Evolutionary conservation across 2,329 filamentous ascomycete genomes (phyloP), one percentile per base, ranked within the genome.

Genomic region (Pleurostoma richardsiae): DNA sequence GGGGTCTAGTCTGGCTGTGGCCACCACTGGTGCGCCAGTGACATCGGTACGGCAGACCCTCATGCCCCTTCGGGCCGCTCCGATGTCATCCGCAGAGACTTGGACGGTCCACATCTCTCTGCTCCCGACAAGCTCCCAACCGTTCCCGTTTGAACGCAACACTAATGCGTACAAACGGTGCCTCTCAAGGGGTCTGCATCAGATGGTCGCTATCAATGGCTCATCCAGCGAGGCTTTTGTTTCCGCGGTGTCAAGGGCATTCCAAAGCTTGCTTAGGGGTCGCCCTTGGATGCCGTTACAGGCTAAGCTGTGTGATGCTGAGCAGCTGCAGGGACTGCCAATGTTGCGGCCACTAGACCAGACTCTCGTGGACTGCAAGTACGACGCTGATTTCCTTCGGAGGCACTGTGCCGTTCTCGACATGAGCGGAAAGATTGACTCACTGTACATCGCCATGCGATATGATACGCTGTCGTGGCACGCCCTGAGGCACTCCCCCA

Each of bases 61-160:
- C 49, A 63, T 33, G 53, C 62, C 47, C 38, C 48, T 39, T 42
- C 46, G 43, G 38, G 45, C 30, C 10, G 31, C 48, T 40, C 49
- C 59, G 42, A 46, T 52, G 29, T 50, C 61, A 52, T 51, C 52
- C 40, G 59, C 65, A 19, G 66, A 63, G 45, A 62, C 69, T 4
- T 83, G 79, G 79, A 82, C 79, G 2, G 75, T 82, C 29, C 79
- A 82, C 54, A 68, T 83, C 33, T 82, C 79, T 3, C 69, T 83
- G 10, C 67, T 83, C 36, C 79, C 79, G 4, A 74, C 71, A 41
- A 68, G 67, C 10, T 70, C 70, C 31, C 72, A 77, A 47, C 74
- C 77, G 4, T 80, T 82, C 52, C 79, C 79, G 0, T 83, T 82
- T 56, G 79, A 82, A 60, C 79, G 79, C 56, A 77, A 82, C 53